Base-by-base conservation (phyloP, 352 stramenopile genomes). In the Aphanomyces astaci region DNA sequence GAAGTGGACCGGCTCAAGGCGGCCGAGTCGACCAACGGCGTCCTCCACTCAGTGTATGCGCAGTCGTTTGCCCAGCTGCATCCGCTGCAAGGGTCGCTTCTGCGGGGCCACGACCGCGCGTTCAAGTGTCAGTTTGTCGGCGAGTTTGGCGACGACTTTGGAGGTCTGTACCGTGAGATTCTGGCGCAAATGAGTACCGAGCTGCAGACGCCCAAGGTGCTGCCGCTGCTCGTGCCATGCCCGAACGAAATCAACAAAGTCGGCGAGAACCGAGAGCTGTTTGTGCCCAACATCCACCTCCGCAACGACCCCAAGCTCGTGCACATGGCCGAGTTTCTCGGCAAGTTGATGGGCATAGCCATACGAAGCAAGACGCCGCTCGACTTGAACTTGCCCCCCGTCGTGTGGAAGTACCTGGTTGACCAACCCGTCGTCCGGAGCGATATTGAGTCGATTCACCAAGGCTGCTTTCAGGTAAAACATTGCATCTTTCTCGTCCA, bases 331-430 rank as follows among this genome's bases (percentile, higher is more conserved):
- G 85, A 96, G 65, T 98, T 98, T 69, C 78, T 98, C 15, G 94
- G 94, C 17, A 97, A 98, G 68, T 78, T 98, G 19, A 96, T 97
- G 65, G 94, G 94, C 24, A 90, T 97, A 51, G 90, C 91, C 24
- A 87, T 98, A 33, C 89, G 94, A 43, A 96, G 89, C 22, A 97
- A 97, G 78, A 96, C 94, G 30, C 94, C 90, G 54, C 76, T 98
- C 15, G 90, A 95, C 43, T 70, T 98, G 46, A 96, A 97, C 62
- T 73, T 98, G 27, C 87, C 94, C 27, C 76, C 87, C 0, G 78
- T 96, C 19, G 85, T 98, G 24, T 98, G 94, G 94, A 98, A 98
- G 66, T 64, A 89, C n/a, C 62, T 98, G 5, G 89, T 97, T 17
- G 77, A 80, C 10, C 78, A 98, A 59, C 72, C 73, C 9, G 81